Base-by-base conservation (phyloP, 2,329 filamentous ascomycete genomes). In the Aspergillus floridensis region DNA sequence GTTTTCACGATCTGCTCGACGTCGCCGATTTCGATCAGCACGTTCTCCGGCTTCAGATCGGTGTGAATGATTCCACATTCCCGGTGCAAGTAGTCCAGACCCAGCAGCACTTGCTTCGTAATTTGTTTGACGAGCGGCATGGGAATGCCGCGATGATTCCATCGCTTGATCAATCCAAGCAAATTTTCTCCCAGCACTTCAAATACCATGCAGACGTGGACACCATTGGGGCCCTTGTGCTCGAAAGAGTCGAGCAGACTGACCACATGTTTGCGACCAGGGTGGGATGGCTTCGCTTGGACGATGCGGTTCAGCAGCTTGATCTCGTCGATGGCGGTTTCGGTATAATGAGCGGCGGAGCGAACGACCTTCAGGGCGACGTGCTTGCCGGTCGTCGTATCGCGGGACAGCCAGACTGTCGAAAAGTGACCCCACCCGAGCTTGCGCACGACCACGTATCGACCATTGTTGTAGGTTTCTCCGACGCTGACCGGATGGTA, bases 61-160 rank as follows among this genome's bases (percentile, higher is more conserved):
- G 95, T 98, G 77, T 99, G 95, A 72, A 99, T 97, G 79, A 99
- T 98, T 72, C 95, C 95, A 77, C 95, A 99, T 79, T 99, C 93
- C 69, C 95, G 88, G 76, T 99, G 95, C 44, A 99, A 84, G 74
- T 98, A 98, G 77, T 99, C 95, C 64, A 99, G 83, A 46, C 95
- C 95, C 29, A 99, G 86, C 51, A 99, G 83, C 10, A 98, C 95
- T 79, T 99, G 95, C 78, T 98, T 98, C 31, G 95, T 96, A 77
- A 99, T 99, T 76, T 98, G 95, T 82, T 97, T 97, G 74, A 98
- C 95, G 14, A 99, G 84, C 16, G 91, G 86, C 88, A 96, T 96
- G 48, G 95, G 95, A 59, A 99, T 98, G 52, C 95, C 95, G 61
- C 95, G 86, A 76, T 98, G 95, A 75, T 98, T 97, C 93, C 93